A percentile compares a stretch with the other conserved stretches of the same genome.
Conservation (phyloP, 805 yeast species). For the Yarrowia osloensis region DNA sequence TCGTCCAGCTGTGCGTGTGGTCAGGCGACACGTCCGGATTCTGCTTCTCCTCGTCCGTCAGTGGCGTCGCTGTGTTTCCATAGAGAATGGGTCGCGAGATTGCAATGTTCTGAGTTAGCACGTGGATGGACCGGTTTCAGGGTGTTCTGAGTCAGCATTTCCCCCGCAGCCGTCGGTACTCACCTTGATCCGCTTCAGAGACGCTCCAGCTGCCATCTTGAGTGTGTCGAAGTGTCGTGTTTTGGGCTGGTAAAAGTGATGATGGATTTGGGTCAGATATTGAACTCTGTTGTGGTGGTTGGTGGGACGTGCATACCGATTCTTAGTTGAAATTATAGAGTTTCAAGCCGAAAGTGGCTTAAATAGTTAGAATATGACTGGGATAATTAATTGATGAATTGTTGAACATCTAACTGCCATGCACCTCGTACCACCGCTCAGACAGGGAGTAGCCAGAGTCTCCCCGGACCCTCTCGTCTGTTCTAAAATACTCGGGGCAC, state of each 20-base stretch:
- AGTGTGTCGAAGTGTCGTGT: background rate
- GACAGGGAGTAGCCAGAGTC: conserved; percentile 10
- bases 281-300: conserved; percentile 14
- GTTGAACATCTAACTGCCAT: background rate
- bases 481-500: background rate
- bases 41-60: conserved; percentile 55
- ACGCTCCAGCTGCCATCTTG: conserved; percentile 19
- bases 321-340: too few species aligned
- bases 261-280: conserved; percentile 6
- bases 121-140: background rate
- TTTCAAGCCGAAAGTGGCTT: too few species aligned
- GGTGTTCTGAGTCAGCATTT: background rate
- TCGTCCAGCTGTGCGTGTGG: conserved; percentile 96
- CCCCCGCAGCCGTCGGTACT: background rate
- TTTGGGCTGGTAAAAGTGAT: conserved; percentile 6
- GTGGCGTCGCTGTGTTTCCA: conserved; percentile 77
- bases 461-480: background rate
- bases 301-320: background rate
- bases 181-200: conserved; percentile 24
- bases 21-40: conserved; percentile 67
- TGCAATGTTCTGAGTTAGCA: conserved; percentile 53
- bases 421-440: conserved; percentile 9
- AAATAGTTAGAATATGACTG: too few species aligned
- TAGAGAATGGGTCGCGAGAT: conserved; percentile 76
- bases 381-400: too few species aligned